These are phyloP conservation scores for Plectosphaerella plurivora DNA, from an alignment of 2,329 filamentous ascomycete genomes.

Conservation along the genomic window DNA sequence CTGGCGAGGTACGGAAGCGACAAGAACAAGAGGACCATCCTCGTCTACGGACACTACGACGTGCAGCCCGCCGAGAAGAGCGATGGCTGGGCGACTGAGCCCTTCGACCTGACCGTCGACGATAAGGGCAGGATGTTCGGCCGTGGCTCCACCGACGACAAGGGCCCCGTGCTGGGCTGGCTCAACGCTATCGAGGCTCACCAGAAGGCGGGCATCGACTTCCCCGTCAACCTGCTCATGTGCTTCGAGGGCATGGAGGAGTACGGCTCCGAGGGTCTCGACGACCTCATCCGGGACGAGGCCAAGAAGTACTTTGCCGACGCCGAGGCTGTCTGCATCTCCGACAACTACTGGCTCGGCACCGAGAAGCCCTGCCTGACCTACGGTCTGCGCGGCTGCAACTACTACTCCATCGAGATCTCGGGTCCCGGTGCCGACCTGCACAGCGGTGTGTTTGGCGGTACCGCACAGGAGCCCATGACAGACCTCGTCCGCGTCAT, in stretches of 20 bases:
- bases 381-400: constrained; percentile 94
- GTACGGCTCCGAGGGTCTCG: constrained; percentile 92
- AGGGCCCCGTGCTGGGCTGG: constrained; percentile 96
- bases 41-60: constrained; percentile 98
- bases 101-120: constrained; percentile 83
- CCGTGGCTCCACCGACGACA: constrained; percentile 93
- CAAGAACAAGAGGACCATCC: constrained; percentile 86
- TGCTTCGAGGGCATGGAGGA: constrained; percentile 99
- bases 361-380: constrained; percentile 98
- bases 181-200: constrained; percentile 97
- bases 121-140: constrained; percentile 94
- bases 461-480: constrained; percentile 97
- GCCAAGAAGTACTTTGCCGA: constrained; percentile 94
- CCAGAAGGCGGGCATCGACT: constrained; percentile 88
- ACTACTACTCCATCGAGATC: constrained; percentile 92
- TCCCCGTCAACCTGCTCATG: constrained; percentile 97
- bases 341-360: constrained; percentile 99
- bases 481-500: constrained; percentile 85
- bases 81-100: constrained; percentile 94
- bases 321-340: constrained; percentile 94
- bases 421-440: constrained; percentile 89
- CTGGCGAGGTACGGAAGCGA: constrained; percentile 90
- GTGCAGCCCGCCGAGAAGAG: constrained; percentile 91
- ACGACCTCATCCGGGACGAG: constrained; percentile 89
- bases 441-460: constrained; percentile 95